Conservation (phyloP, 352 stramenopile genomes). For the Pythium monospermum region DNA sequence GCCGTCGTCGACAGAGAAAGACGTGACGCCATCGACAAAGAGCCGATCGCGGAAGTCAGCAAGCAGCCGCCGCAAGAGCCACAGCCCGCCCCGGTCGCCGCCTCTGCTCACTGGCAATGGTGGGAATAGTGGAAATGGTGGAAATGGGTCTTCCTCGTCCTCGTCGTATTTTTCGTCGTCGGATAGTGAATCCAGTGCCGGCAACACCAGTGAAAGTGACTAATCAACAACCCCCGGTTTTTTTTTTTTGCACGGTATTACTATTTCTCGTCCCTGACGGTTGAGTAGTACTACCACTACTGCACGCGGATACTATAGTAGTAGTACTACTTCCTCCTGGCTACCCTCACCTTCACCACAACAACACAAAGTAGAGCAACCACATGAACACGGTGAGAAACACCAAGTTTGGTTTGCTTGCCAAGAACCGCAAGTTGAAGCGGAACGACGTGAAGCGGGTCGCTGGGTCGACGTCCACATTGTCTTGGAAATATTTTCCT, state of each 20-base stretch:
- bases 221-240: constrained; percentile 8
- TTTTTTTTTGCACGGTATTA: no score
- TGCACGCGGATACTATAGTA: neutral
- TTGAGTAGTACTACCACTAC: neutral
- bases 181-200: constrained; percentile 59
- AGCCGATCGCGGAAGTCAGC: neutral
- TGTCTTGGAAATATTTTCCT: constrained; percentile 68
- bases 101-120: no score
- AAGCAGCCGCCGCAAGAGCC: constrained; percentile 29
- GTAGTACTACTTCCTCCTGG: neutral
- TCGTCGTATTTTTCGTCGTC: constrained; percentile 78
- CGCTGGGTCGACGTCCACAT: constrained; percentile 52
- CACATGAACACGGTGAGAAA: constrained; percentile 53
- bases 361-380: constrained; percentile 62
- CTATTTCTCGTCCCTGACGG: neutral
- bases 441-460: constrained; percentile 40
- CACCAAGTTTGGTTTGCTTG: constrained; percentile 80
- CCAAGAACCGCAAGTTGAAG: constrained; percentile 85
- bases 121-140: no score
- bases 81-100: no score
- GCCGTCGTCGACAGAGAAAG: constrained; percentile 19
- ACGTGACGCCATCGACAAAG: constrained; percentile 4
- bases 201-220: constrained; percentile 41
- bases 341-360: no score
- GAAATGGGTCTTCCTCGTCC: no score